Percentiles rank a stretch among this genome's conserved stretches.
These are phyloP conservation scores for Taphrina populina DNA, from an alignment of 1,139 yeast species.

Conservation along the genomic window DNA sequence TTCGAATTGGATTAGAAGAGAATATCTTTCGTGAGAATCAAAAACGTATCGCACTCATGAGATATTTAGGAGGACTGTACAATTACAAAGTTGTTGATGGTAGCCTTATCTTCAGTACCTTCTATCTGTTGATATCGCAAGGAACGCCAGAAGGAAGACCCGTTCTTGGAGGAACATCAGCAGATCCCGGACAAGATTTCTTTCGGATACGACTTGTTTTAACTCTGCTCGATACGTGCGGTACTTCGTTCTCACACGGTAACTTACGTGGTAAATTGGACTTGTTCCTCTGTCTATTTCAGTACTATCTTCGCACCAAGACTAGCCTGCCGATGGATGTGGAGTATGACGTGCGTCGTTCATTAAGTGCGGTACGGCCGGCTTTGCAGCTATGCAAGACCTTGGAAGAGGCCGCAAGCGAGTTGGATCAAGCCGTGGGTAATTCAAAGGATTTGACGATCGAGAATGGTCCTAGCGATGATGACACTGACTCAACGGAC, in stretches of 20 bases:
- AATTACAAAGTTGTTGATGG: conserved; percentile 54
- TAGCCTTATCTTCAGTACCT: conserved; percentile 53
- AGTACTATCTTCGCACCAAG: conserved; percentile 71
- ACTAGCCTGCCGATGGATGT: conserved; percentile 65
- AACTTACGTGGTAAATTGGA: conserved; percentile 46
- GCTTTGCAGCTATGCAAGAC: conserved; percentile 48
- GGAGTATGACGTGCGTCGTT: conserved; percentile 54
- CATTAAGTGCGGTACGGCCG: conserved; percentile 47
- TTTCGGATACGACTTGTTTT: conserved; percentile 65
- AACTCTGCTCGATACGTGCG: conserved; percentile 46
- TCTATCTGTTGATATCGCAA: conserved; percentile 61
- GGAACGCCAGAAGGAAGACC: conserved; percentile 54
- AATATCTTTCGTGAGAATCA: conserved; percentile 63
- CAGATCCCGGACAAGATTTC: conserved; percentile 66
- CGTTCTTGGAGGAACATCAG: conserved; percentile 41
- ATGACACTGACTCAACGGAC: conserved; percentile 39
- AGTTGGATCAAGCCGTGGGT: conserved; percentile 39
- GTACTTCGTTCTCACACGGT: conserved; percentile 38
- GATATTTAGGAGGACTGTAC: conserved; percentile 60
- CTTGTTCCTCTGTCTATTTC: conserved; percentile 62
- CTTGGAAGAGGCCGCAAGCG: conserved; percentile 50
- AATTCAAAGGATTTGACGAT: neutral
- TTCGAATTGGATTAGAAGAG: conserved; percentile 64
- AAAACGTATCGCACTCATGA: conserved; percentile 60
- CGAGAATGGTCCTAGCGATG: conserved; percentile 39